phyloP scores from a whole-genome alignment of 164 flowering plant genomes.

The Houttuynia cordata region DNA sequence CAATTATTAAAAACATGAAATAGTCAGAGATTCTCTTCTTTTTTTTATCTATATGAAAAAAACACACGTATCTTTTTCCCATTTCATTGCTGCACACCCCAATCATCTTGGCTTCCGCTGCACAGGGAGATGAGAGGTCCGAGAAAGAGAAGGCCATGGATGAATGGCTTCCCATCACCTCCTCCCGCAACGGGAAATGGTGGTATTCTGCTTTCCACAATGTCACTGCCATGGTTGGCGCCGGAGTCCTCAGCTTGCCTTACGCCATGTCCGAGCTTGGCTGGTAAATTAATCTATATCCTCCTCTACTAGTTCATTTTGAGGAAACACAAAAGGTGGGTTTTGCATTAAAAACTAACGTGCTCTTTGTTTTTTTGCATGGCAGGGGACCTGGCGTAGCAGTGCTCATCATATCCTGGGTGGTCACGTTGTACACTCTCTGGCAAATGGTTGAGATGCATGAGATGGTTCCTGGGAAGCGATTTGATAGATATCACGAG shows the following conservation, averaged over 20 bases:
- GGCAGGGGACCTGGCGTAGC: conserved; percentile 20
- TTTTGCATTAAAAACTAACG: no score
- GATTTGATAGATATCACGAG: conserved; percentile 54
- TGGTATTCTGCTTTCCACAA: conserved; percentile 66
- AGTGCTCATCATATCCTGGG: conserved; percentile 28
- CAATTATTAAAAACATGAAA: no score
- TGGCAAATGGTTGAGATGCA: conserved; percentile 67
- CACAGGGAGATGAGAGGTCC: not conserved
- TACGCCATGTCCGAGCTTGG: conserved; percentile 56
- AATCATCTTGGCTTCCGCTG: not conserved
- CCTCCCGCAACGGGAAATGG: conserved; percentile 44
- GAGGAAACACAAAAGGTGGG: not conserved
- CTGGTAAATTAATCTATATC: conserved; percentile 23
- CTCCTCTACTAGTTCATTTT: not conserved
- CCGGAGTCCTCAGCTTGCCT: conserved; percentile 56
- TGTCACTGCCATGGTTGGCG: conserved; percentile 69
- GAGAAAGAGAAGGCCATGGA: conserved; percentile 22
- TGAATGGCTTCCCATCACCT: conserved; percentile 58
- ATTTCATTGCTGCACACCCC: no score
- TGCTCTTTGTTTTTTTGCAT: not conserved
- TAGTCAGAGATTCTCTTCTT: no score
- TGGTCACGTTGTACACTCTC: conserved; percentile 41
- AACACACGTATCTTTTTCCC: no score
- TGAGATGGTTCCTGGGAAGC: conserved; percentile 49
- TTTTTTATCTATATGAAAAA: no score